Evolutionary conservation across 768 basidiomycete genomes (phyloP).

Genomic region (Podaxis rugospora): DNA sequence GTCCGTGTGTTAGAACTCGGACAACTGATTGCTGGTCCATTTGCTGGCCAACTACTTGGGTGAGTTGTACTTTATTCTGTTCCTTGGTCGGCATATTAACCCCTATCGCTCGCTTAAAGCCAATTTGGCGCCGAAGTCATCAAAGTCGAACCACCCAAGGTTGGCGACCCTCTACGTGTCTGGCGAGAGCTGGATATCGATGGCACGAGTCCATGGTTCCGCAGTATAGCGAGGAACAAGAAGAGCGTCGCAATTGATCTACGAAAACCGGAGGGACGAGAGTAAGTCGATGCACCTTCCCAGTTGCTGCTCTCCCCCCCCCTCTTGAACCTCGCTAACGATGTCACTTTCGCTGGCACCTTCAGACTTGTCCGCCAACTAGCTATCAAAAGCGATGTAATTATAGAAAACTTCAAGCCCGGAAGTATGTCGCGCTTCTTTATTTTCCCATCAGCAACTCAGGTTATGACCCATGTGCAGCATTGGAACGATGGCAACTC

Average conservation of each 20-base stretch:
- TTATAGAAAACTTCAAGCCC: constrained; percentile 72
- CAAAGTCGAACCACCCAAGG: constrained; percentile 62
- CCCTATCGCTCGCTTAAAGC: constrained; percentile 25
- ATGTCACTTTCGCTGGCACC: background rate
- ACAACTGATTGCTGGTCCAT: constrained; percentile 69
- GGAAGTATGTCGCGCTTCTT: constrained; percentile 46
- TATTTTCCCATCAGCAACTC: background rate
- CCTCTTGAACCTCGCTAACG: background rate
- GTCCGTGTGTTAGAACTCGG: constrained; percentile 66
- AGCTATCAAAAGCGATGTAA: constrained; percentile 59
- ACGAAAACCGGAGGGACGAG: constrained; percentile 30
- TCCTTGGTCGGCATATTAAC: background rate
- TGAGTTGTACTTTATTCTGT: constrained; percentile 22
- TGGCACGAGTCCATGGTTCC: constrained; percentile 71
- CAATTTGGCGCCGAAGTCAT: constrained; percentile 73
- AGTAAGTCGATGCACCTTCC: constrained; percentile 21
- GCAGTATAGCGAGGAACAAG: constrained; percentile 69
- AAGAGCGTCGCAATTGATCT: constrained; percentile 70
- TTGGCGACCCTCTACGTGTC: constrained; percentile 63
- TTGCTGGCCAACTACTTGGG: constrained; percentile 71
- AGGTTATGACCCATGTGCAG: constrained; percentile 25
- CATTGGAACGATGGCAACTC: constrained; percentile 66
- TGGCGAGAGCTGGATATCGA: constrained; percentile 71
- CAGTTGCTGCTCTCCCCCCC: background rate
- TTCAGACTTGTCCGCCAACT: constrained; percentile 55